Evolutionary conservation across 2,329 filamentous ascomycete species (phyloP), one percentile per base, ranked within the genome.

Genomic region (Fusarium sp.): DNA sequence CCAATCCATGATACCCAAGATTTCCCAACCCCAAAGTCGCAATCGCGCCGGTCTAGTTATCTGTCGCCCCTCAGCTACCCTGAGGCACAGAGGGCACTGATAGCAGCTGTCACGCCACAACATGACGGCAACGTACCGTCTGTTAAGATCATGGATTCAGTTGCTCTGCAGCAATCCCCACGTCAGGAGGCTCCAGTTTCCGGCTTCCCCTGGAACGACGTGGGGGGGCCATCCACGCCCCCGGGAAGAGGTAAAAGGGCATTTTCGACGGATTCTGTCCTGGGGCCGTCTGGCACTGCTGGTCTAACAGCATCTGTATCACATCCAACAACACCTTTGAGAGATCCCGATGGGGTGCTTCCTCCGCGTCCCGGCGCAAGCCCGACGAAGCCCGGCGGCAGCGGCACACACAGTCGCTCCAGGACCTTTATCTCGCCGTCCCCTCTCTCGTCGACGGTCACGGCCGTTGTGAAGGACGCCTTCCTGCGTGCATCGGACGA

Each of bases 381-480:
- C 35, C 66, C 73, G 73, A 64, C 81, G 77, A 77, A 83, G 73
- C 58, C 78, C 68, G 62, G 58, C 22, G 71, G 78, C 33, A 60
- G 64, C 29, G 66, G 66, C 74, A 46, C 74, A 70, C 70, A 80
- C 77, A 70, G 79, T 75, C 71, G 81, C 74, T 69, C 84, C 31
- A 85, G 85, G 35, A 84, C 86, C 3, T 85, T 91, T 40, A 89
- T 90, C 69, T 90, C 88, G 4, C 89, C 89, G 12, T 90, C 89
- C 0, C 89, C 89, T 0, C 83, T 91, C 36, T 89, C 88, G 2
- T 90, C 88, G 0, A 90, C 89, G 2, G 87, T 91, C 40, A 89
- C 85, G 20, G 87, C 87, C 0, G 88, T 89, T 1, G 87, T 91
- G 49, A 87, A 88, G 46, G 89, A 91, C 72, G 87, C 85, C 12